Evolutionary conservation across 169 alveolate species (phyloP), one percentile per base, ranked within the genome.

Genomic region (Cryptosporidium xiaoi): DNA sequence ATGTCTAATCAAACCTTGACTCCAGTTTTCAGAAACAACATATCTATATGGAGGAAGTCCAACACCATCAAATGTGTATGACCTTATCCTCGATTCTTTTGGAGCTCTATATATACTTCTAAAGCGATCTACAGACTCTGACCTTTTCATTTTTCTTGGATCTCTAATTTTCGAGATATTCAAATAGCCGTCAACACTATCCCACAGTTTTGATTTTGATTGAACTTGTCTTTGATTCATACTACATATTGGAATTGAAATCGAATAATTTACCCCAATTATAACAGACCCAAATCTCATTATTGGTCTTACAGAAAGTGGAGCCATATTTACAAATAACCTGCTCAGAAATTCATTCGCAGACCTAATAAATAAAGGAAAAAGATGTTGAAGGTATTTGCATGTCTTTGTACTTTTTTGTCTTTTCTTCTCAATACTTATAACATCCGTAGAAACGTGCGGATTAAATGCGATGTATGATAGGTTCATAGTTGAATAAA

Each of bases 21-120:
- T 77, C 87, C 87, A 77, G 31, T 77, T 77, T 62, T 77, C 87
- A 20, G 71, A 60, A 60, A 62, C 65, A 58, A 77, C 56, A 60
- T 77, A 77, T 29, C 87, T 56, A 24, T 77, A 77, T 13, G 87
- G 87, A 60, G 87, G 87, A 40, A 15, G 65, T 44, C 87, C 87
- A 24, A 46, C 51, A 6, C 87, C 87, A 77, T 77, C 87, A 60
- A 56, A 77, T 12, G 87, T 77, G 33, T 77, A 56, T 0, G 87
- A 77, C 34, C 87, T 56, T 13, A 60, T 77, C 34, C 6, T 60
- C 5, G 71, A 60, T 31, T 77, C 71, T 13, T 51, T 62, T 3
- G 69, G 13, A 18, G 40, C 51, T 4, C 48, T 40, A 44, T 62
- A 56, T 36, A 77, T 62, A 34, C 64, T 62, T 31, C 71, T 77